phyloP scores from a whole-genome alignment of 2,329 filamentous ascomycete species.

The Fusarium goolgardi region DNA sequence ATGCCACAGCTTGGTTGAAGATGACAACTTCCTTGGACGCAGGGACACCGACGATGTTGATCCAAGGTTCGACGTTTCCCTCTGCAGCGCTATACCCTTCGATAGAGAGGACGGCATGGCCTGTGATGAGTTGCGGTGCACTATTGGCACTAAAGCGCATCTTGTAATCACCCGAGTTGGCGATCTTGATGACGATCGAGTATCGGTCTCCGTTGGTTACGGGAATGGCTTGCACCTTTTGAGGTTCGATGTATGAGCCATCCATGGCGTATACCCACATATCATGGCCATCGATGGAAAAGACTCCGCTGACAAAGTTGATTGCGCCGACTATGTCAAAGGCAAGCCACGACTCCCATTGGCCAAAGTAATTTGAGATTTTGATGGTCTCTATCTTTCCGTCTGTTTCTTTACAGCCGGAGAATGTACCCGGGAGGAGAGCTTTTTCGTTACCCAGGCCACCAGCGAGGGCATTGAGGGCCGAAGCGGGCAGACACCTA shows the following conservation, averaged over 20 bases:
- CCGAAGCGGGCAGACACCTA: conserved; percentile 50
- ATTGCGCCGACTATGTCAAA: conserved; percentile 67
- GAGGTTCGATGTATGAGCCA: conserved; percentile 64
- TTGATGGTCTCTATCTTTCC: conserved; percentile 58
- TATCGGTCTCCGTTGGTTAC: conserved; percentile 65
- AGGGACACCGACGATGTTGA: conserved; percentile 61
- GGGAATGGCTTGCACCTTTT: conserved; percentile 59
- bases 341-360: conserved; percentile 58
- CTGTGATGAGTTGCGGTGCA: conserved; percentile 66
- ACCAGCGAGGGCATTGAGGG: conserved; percentile 53
- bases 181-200: conserved; percentile 61
- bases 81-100: conserved; percentile 35
- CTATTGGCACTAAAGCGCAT: conserved; percentile 64
- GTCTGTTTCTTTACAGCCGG: conserved; percentile 60
- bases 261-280: conserved; percentile 67
- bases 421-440: conserved; percentile 58
- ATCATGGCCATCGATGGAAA: conserved; percentile 64
- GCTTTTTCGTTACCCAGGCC: conserved; percentile 50
- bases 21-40: conserved; percentile 55
- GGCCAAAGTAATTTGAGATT: conserved; percentile 51
- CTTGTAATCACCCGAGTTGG: conserved; percentile 62
- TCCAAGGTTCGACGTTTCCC: conserved; percentile 55
- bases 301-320: conserved; percentile 57
- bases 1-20: conserved; percentile 57
- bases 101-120: conserved; percentile 61